Conservation (phyloP, 1,284 basidiomycete species). For the Anthracocystis setariae region DNA sequence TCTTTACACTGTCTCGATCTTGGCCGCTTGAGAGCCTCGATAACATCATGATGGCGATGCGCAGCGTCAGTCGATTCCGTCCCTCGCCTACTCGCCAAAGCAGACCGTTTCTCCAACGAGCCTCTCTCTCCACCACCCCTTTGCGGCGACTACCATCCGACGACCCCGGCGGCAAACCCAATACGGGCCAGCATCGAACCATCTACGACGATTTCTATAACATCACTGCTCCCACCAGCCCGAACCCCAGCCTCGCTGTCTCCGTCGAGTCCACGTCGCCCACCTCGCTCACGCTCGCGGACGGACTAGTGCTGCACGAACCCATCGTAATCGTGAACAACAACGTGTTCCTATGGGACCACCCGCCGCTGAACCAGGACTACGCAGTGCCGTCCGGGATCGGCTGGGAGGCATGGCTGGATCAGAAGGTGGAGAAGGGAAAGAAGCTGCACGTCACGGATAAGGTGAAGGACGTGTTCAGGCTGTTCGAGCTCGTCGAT, state of each 20-base stretch:
- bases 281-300: conserved; percentile 55
- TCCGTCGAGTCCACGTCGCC: conserved; percentile 43
- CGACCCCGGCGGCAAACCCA: conserved; percentile 60
- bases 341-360: conserved; percentile 86
- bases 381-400: conserved; percentile 53
- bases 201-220: conserved; percentile 64
- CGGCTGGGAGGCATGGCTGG: conserved; percentile 74
- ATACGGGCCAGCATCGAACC: conserved; percentile 52
- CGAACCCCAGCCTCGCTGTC: conserved; percentile 5
- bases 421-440: conserved; percentile 69
- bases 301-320: conserved; percentile 78
- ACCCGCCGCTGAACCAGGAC: conserved; percentile 72
- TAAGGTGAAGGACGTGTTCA: conserved; percentile 38
- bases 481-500: conserved; percentile 49
- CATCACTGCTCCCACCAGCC: conserved; percentile 37
- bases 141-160: conserved; percentile 19
- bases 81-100: background rate
- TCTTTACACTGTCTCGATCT: background rate
- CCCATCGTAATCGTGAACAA: conserved; percentile 86
- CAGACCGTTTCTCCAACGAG: background rate
- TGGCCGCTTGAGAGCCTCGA: background rate
- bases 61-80: background rate
- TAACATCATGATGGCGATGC: background rate
- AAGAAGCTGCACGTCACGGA: conserved; percentile 19
- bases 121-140: conserved; percentile 1